Conservation (phyloP, 2,329 filamentous ascomycete species). For the Stagonosporopsis chrysanthemi region DNA sequence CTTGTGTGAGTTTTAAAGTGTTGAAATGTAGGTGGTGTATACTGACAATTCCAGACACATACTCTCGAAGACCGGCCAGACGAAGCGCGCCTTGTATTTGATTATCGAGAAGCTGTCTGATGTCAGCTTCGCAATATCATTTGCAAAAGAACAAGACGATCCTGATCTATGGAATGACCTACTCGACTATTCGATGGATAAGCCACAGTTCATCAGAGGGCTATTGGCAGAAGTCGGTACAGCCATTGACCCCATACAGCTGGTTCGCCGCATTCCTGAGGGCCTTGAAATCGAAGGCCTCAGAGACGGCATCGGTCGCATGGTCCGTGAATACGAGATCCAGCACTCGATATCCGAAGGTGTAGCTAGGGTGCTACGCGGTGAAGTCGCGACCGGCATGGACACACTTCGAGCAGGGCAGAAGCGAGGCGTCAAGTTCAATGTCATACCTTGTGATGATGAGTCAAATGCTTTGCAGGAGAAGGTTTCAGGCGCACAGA, state of each 20-base stretch:
- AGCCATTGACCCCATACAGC: conserved; percentile 87
- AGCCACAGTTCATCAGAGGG: conserved; percentile 90
- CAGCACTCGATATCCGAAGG: conserved; percentile 92
- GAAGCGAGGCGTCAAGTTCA: conserved; percentile 86
- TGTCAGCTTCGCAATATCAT: conserved; percentile 90
- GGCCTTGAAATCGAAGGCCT: conserved; percentile 92
- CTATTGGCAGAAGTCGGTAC: conserved; percentile 94
- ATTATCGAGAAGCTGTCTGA: conserved; percentile 94
- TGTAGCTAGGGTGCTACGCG: conserved; percentile 83
- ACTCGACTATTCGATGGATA: conserved; percentile 96
- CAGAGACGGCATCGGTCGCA: conserved; percentile 83
- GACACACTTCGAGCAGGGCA: conserved; percentile 80
- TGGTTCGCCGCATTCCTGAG: conserved; percentile 89
- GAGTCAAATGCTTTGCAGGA: conserved; percentile 21
- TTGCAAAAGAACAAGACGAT: conserved; percentile 92
- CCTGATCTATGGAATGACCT: conserved; percentile 94
- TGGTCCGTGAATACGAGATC: conserved; percentile 95
- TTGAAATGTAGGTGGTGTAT: neutral
- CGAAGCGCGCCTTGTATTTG: conserved; percentile 86
- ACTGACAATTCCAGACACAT: conserved; percentile 64
- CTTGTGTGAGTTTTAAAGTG: conserved; percentile 66
- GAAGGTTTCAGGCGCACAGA: conserved; percentile 15
- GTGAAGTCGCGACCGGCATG: conserved; percentile 87
- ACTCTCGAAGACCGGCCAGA: conserved; percentile 93
- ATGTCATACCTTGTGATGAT: conserved; percentile 64